Evolutionary conservation across 2,329 filamentous ascomycete genomes (phyloP), one percentile per base, ranked within the genome.

Genomic region (Colletotrichum neosansevieriae): DNA sequence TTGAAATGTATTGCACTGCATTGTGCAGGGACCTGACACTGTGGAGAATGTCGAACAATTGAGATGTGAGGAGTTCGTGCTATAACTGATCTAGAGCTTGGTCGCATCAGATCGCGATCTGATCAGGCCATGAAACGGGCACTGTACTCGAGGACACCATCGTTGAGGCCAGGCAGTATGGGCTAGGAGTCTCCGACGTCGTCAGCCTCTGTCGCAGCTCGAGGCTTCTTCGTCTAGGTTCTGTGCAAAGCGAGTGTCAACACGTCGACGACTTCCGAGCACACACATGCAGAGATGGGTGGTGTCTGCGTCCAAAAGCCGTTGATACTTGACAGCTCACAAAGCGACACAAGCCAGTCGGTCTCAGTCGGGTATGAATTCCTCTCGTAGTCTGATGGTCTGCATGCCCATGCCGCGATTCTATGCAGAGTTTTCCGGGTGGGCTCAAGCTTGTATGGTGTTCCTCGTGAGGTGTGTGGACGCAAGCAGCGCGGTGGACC

Each of bases 371-470:
- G 42, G 66, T 65, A 68, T 50, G 54, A 34, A 65, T 47, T 44
- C 66, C 47, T 24, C 56, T 42, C 47, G 56, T 29, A 42, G 42
- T 53, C 29, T 60, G 49, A 68, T 29, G 65, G 61, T 38, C 15
- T 66, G 61, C 66, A 68, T 60, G 44, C 40, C 47, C 63, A 58
- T 69, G 63, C 63, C 57, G 67, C 67, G 58, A 62, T 42, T 34
- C 63, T n/a, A 63, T 69, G 67, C 67, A 69, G 62, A 66, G 62
- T 68, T 68, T 68, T 68, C 66, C 61, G 44, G 56, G 61, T 68
- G 66, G 66, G 66, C 62, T 65, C 66, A 68, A 68, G 66, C 61
- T 50, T 68, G 54, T 36, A 56, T 59, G 24, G 15, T 54, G 61
- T 59, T 47, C 29, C 49, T 21, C 47, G 42, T 29, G 21, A 54